Evolutionary conservation across 2,329 filamentous ascomycete species (phyloP).

Genomic region (Aspergillus tubingensis): DNA sequence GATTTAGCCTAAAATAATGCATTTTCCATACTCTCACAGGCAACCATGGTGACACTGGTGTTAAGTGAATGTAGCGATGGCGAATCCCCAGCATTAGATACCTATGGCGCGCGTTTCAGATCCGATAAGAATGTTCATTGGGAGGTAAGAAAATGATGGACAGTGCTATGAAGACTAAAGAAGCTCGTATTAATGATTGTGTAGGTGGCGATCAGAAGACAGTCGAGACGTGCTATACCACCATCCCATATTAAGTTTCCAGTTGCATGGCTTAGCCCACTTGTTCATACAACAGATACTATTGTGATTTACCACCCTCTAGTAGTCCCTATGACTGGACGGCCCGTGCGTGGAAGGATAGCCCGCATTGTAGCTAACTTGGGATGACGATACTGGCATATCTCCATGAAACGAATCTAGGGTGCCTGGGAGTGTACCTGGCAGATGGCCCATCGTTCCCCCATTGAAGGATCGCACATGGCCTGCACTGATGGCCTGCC

Average conservation of each 20-base stretch:
- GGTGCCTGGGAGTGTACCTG: conserved; percentile 29
- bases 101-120: neutral
- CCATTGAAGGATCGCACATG: conserved; percentile 26
- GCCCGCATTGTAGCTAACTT: conserved; percentile 31
- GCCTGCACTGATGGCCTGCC: conserved; percentile 20
- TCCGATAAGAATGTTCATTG: neutral
- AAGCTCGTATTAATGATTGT: neutral
- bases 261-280: neutral
- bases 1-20: neutral
- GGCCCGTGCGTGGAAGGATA: conserved; percentile 30
- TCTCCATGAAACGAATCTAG: conserved; percentile 35
- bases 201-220: neutral
- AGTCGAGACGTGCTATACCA: neutral
- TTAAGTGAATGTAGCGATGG: neutral
- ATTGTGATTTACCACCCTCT: neutral
- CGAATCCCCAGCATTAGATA: neutral
- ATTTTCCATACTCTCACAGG: no score
- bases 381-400: conserved; percentile 31
- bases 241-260: neutral
- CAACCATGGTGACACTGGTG: neutral
- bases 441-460: conserved; percentile 23
- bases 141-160: neutral
- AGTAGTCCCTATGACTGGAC: conserved; percentile 34
- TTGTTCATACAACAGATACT: neutral
- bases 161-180: neutral